Evolutionary conservation across 1,284 basidiomycete genomes (phyloP).

Genomic region (Ceratobasidium sp.): DNA sequence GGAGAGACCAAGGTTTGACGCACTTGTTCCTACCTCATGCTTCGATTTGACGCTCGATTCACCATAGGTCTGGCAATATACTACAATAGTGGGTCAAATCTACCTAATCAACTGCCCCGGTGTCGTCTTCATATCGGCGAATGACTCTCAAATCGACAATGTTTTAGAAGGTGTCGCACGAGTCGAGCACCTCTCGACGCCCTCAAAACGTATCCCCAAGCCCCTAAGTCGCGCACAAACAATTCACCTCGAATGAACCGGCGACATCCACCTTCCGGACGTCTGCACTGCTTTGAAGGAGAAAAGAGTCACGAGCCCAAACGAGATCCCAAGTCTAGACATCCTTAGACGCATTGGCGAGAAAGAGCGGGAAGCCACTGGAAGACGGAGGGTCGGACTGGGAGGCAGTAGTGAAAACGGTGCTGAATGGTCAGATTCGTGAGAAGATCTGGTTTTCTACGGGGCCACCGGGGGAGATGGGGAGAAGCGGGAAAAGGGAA

Average conservation of each 20-base stretch:
- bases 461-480: constrained; percentile 62
- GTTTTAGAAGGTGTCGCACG: constrained; percentile 98
- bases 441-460: constrained; percentile 95
- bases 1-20: constrained; percentile 92
- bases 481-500: constrained; percentile 51
- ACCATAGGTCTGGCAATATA: constrained; percentile 96
- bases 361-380: constrained; percentile 91
- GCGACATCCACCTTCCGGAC: constrained; percentile 79
- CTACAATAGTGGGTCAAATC: constrained; percentile 94
- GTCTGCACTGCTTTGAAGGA: constrained; percentile 61
- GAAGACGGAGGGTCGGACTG: constrained; percentile 96
- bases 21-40: background rate
- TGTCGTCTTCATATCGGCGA: constrained; percentile 91
- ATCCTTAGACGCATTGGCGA: constrained; percentile 88
- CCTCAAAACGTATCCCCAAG: constrained; percentile 93
- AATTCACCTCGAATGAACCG: constrained; percentile 93
- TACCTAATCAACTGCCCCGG: constrained; percentile 99
- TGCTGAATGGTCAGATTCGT: constrained; percentile 97
- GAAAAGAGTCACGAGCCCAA: constrained; percentile 35
- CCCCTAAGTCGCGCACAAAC: constrained; percentile 93
- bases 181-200: constrained; percentile 94
- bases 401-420: constrained; percentile 94
- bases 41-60: constrained; percentile 40
- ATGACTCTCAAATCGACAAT: constrained; percentile 91
- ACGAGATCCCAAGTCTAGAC: constrained; percentile 82